A percentile compares a stretch with the other conserved stretches of the same genome.
Evolutionary conservation across 148 eudicot genomes (phyloP).

Genomic region (Polygonum maritimum): DNA sequence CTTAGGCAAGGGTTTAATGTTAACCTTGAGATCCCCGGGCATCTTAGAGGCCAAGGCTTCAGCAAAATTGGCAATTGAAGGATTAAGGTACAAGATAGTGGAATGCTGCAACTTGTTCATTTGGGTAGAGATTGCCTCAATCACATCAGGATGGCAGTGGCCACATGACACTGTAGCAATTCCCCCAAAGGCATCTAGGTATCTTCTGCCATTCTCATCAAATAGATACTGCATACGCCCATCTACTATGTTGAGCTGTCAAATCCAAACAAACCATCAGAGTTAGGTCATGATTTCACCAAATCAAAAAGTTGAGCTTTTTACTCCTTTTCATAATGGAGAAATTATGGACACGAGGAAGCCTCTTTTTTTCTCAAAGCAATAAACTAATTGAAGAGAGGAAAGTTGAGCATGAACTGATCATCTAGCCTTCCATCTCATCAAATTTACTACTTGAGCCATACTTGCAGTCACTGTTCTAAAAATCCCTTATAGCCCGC

Average conservation of each 20-base stretch:
- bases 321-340: neutral
- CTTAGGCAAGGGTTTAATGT: neutral
- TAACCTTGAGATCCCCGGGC: conserved; percentile 95
- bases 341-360: neutral
- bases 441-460: no score
- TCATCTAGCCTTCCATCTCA: neutral
- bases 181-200: conserved; percentile 87
- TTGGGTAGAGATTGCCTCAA: conserved; percentile 63
- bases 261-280: neutral
- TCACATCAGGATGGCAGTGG: conserved; percentile 91
- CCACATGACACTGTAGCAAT: conserved; percentile 91
- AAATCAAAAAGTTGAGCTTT: neutral
- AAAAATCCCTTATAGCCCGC: no score
- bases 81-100: conserved; percentile 72
- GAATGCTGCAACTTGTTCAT: conserved; percentile 73
- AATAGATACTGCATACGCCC: conserved; percentile 95
- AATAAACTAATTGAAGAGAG: neutral
- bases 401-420: neutral
- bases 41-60: conserved; percentile 84
- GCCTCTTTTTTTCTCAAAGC: no score
- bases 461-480: no score
- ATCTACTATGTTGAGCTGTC: conserved; percentile 77
- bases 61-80: conserved; percentile 82
- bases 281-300: neutral
- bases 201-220: conserved; percentile 83